These are phyloP conservation scores for Thalassiosira ordinaria DNA, from an alignment of 352 stramenopile genomes.

Conservation along the genomic window DNA sequence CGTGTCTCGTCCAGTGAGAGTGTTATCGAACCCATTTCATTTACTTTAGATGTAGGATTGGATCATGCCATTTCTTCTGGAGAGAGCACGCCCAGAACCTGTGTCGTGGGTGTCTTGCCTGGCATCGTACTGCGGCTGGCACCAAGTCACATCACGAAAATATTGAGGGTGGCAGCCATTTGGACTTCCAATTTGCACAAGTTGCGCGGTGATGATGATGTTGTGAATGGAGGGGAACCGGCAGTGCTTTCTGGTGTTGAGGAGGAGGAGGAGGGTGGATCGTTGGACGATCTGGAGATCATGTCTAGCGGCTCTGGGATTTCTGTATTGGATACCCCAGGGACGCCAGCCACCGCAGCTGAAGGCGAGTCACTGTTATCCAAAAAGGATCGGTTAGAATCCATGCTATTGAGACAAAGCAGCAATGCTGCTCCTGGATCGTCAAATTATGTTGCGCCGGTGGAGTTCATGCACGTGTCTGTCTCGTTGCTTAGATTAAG, in stretches of 20 bases:
- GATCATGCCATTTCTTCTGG: constrained; percentile 60
- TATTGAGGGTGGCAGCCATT: constrained; percentile 69
- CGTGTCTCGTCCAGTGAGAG: constrained; percentile 53
- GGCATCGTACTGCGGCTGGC: constrained; percentile 70
- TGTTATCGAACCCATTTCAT: constrained; percentile 82
- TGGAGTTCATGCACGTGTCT: constrained; percentile 68
- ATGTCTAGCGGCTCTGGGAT: constrained; percentile 62
- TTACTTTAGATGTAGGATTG: constrained; percentile 76
- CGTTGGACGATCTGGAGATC: constrained; percentile 55
- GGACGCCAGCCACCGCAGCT: neutral
- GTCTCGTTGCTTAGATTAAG: constrained; percentile 63
- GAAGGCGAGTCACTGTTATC: constrained; percentile 27
- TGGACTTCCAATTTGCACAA: constrained; percentile 73
- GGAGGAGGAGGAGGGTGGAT: constrained; percentile 52
- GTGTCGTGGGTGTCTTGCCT: constrained; percentile 77
- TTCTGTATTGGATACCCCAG: constrained; percentile 49
- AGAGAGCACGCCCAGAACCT: constrained; percentile 66
- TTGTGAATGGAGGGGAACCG: neutral
- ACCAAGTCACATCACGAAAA: constrained; percentile 67
- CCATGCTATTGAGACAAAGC: constrained; percentile 38
- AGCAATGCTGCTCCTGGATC: constrained; percentile 36
- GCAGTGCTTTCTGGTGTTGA: constrained; percentile 32
- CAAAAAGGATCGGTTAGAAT: constrained; percentile 56
- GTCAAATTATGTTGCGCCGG: no score
- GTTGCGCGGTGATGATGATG: constrained; percentile 38